phyloP scores from a whole-genome alignment of 768 basidiomycete genomes.

The Exsudoporus frostii region DNA sequence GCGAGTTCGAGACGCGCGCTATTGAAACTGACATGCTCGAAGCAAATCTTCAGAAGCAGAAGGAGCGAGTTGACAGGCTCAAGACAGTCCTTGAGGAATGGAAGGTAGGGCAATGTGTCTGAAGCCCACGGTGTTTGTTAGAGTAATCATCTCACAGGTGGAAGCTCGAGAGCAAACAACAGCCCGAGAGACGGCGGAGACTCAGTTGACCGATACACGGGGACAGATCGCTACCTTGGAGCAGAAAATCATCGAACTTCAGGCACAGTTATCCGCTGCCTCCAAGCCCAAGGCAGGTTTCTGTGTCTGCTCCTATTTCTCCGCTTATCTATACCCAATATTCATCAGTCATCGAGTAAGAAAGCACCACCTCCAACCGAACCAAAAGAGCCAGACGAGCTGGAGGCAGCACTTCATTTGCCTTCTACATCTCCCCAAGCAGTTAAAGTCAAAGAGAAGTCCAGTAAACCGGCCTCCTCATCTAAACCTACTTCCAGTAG shows the following conservation, averaged over 20 bases:
- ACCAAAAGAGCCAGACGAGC: conserved; percentile 18
- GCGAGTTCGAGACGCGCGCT: conserved; percentile 27
- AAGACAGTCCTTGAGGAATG: conserved; percentile 42
- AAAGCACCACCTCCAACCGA: conserved; percentile 5
- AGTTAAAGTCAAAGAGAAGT: conserved; percentile 15
- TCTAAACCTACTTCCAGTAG: conserved; percentile 20
- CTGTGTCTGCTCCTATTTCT: conserved; percentile 5
- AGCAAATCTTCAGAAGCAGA: conserved; percentile 42
- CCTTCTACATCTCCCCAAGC: conserved; percentile 14
- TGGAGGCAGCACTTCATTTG: conserved; percentile 11
- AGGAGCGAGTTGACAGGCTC: conserved; percentile 39
- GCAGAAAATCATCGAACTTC: conserved; percentile 44
- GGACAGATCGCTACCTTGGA: conserved; percentile 26
- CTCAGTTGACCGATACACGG: conserved; percentile 34
- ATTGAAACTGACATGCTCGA: conserved; percentile 30
- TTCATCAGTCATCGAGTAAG: conserved; percentile 12
- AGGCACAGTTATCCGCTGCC: conserved; percentile 41
- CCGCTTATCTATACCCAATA: background rate
- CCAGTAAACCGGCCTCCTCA: conserved; percentile 9
- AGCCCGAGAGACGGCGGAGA: conserved; percentile 35
- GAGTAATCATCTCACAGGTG: conserved; percentile 29
- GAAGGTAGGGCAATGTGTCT: conserved; percentile 37
- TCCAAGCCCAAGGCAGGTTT: conserved; percentile 25
- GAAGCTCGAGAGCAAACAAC: conserved; percentile 37
- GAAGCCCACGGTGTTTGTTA: background rate